Evolutionary conservation across 495 filamentous ascomycete species (phyloP), one percentile per base, ranked within the genome.

Genomic region (Rhypophila decipiens): DNA sequence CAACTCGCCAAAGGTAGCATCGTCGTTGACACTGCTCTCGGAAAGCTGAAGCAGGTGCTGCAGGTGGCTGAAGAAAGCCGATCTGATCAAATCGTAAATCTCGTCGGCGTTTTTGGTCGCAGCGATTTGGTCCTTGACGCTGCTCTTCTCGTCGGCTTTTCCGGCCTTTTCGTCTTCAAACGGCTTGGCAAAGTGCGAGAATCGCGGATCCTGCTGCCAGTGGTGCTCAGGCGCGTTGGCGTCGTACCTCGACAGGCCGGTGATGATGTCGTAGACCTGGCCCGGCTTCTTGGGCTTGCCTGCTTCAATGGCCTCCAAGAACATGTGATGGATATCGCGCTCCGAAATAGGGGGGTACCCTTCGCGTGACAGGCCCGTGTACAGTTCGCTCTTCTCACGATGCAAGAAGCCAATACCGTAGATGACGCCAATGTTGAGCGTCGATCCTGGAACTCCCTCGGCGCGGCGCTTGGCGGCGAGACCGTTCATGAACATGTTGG

Each of bases 391-490:
- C 52, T 67, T 72, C 50, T 74, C 69, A 9, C 70, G 67, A 17
- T 70, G 64, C n/a, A 81, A 54, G 42, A 79, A 79, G 0, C 80
- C 80, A 13, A 76, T 63, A 1, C 79, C 81, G 15, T 77, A 69
- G 24, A 84, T 71, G 2, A 70, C 69, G 7, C 77, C 78, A 33
- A 84, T 78, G 45, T 81, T 69, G 44, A 83, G 65, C 2, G 71
- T 71, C 7, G 74, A 73, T 4, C 52, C 69, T 0, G 59, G 50
- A 1, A 63, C 55, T 7, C 65, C 66, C 17, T 58, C 53, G 1
- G 24, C 40, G 5, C 67, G 69, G 3, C 71, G 62, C 4, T 42
- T 24, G 0, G 63, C 69, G 2, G 67, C 68, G 0, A 74, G 51
- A 5, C 70, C 68, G 43, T 73, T 72, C 70, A 73, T 74, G 64